Percentiles rank a stretch among this genome's conserved stretches.
Conservation (phyloP, 768 basidiomycete genomes). For the Rhodotorula babjevae region DNA sequence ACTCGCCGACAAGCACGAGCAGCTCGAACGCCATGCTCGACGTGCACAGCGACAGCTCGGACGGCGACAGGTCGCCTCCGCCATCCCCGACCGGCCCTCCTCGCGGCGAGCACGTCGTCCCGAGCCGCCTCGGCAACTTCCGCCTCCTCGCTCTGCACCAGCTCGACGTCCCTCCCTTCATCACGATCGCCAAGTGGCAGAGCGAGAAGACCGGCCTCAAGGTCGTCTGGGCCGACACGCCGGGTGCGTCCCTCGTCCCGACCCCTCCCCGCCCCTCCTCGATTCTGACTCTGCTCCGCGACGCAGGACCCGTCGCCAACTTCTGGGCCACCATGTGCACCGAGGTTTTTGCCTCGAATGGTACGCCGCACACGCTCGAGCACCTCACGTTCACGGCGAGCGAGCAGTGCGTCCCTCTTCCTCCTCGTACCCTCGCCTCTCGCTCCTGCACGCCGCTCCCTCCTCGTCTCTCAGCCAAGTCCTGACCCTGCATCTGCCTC, state of each 20-base stretch:
- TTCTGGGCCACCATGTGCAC: conserved; percentile 18
- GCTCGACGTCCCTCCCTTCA: conserved; percentile 10
- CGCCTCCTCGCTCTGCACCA: conserved; percentile 5
- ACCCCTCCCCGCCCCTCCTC: background rate
- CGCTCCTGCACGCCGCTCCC: too few species aligned
- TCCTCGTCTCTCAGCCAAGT: too few species aligned
- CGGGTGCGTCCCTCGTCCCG: background rate
- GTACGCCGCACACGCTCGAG: conserved; percentile 91
- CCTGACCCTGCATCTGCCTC: too few species aligned
- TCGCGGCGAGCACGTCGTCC: background rate
- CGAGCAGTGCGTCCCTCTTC: conserved; percentile 59
- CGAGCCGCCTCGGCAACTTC: conserved; percentile 8
- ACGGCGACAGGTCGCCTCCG: background rate
- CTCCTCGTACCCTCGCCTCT: background rate
- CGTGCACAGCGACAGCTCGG: background rate
- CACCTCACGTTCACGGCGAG: conserved; percentile 94
- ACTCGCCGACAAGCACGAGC: background rate
- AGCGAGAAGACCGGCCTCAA: conserved; percentile 16
- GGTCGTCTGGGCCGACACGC: conserved; percentile 30
- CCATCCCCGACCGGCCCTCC: background rate
- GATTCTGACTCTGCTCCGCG: background rate
- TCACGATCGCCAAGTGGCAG: conserved; percentile 24
- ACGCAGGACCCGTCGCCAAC: conserved; percentile 2
- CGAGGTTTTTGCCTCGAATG: conserved; percentile 52
- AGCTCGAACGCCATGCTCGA: background rate